phyloP scores from a whole-genome alignment of 176 grass and related monocot genomes.

The Oryza rufipogon region DNA sequence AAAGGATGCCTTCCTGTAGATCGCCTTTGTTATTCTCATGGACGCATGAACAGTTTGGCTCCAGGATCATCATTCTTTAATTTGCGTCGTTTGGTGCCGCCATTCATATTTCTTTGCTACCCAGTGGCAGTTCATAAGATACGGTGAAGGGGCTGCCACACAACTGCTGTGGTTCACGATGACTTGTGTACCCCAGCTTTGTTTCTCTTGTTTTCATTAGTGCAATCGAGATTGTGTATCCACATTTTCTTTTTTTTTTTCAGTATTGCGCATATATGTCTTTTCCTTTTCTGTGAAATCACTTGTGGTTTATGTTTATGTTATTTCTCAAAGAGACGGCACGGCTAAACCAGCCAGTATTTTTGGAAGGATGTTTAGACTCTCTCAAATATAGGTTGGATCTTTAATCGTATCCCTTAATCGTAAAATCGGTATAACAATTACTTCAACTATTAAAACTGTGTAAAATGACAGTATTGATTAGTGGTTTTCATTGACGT shows the following conservation, averaged over 20 bases:
- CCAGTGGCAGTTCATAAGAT: too few species aligned
- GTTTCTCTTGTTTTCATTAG: constrained; percentile 28
- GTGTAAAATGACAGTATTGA: too few species aligned
- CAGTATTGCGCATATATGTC: not conserved
- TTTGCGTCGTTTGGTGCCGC: not conserved
- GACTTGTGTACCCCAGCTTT: not conserved
- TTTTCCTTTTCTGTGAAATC: not conserved
- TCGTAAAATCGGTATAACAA: rapidly evolving
- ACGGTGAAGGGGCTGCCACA: too few species aligned
- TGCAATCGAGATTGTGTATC: constrained; percentile 4
- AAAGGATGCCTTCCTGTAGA: constrained; percentile 84
- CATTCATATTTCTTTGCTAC: too few species aligned
- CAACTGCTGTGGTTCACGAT: not conserved
- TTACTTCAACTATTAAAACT: too few species aligned
- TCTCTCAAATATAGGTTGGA: too few species aligned
- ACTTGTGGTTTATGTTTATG: too few species aligned
- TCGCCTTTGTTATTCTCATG: not conserved
- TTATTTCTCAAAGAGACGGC: too few species aligned
- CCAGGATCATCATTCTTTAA: constrained; percentile 5
- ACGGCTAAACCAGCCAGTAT: too few species aligned
- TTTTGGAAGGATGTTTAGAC: too few species aligned
- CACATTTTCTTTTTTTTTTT: not conserved
- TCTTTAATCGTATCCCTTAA: too few species aligned
- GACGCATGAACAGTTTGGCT: not conserved
- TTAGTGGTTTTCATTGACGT: too few species aligned